Evolutionary conservation across 352 stramenopile species (phyloP).

Genomic region (Phytophthora fragariaefolia): DNA sequence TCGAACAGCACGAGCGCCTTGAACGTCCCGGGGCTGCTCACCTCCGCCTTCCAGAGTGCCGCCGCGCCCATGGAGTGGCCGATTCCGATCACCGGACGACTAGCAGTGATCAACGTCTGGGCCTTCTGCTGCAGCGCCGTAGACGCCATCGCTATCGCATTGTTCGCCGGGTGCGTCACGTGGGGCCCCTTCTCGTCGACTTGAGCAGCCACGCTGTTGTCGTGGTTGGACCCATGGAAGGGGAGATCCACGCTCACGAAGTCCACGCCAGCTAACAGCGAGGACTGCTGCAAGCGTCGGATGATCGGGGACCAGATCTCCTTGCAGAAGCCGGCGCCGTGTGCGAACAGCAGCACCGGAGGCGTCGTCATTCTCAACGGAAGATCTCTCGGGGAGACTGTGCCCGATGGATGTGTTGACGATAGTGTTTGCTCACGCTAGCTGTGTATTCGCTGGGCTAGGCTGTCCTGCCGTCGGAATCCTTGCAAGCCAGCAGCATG

Average conservation of each 20-base stretch:
- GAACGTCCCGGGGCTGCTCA: constrained; percentile 46
- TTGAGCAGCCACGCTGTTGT: constrained; percentile 40
- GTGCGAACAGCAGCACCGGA: constrained; percentile 53
- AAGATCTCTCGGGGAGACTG: not conserved
- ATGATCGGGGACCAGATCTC: constrained; percentile 57
- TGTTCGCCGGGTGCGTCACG: constrained; percentile 49
- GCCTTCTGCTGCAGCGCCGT: constrained; percentile 22
- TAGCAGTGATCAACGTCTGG: not conserved
- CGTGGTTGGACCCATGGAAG: constrained; percentile 49
- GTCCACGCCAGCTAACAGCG: constrained; percentile 16
- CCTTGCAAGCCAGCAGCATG: not conserved
- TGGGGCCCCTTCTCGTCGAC: constrained; percentile 37
- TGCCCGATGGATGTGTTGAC: not conserved
- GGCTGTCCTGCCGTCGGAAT: not conserved
- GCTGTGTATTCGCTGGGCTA: no score
- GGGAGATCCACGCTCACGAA: constrained; percentile 43
- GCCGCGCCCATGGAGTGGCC: constrained; percentile 56
- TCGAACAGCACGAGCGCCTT: constrained; percentile 57
- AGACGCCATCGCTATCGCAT: constrained; percentile 31
- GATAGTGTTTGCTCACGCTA: no score
- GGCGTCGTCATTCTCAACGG: not conserved
- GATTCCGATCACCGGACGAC: constrained; percentile 52
- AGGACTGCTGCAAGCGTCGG: constrained; percentile 28
- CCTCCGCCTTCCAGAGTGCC: constrained; percentile 41
- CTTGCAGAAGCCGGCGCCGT: constrained; percentile 56